phyloP scores from a whole-genome alignment of 305 asterid genomes.

The Plantago rigida region DNA sequence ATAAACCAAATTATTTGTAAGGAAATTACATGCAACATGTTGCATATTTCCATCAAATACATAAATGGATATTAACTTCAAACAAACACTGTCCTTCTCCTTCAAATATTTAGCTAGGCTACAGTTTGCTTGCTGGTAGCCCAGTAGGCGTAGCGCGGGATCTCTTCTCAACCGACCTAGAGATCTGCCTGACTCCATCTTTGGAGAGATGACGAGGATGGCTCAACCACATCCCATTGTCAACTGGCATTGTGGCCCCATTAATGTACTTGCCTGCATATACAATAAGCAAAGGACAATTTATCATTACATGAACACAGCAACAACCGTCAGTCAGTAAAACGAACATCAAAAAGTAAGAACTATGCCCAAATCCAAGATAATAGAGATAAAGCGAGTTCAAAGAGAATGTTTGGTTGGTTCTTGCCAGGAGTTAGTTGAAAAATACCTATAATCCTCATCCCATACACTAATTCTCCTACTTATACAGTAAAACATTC shows the following conservation, averaged over 20 bases:
- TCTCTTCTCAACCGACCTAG: conserved; percentile 46
- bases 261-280: conserved; percentile 48
- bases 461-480: neutral
- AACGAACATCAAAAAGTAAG: neutral
- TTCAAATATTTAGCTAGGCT: conserved; percentile 9
- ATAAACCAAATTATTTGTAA: too few species aligned
- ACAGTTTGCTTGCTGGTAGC: conserved; percentile 48
- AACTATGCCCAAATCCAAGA: neutral
- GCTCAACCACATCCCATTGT: conserved; percentile 59
- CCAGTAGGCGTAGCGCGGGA: conserved; percentile 40
- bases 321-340: neutral
- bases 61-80: neutral
- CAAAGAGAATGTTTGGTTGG: too few species aligned
- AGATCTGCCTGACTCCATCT: conserved; percentile 42
- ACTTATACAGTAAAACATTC: too few species aligned
- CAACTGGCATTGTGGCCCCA: conserved; percentile 39
- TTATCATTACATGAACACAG: neutral
- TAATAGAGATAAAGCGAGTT: too few species aligned
- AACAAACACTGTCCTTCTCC: neutral
- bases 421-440: too few species aligned
- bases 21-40: too few species aligned
- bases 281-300: neutral
- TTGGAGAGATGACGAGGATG: conserved; percentile 43
- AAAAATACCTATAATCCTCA: too few species aligned
- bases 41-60: too few species aligned